Percentiles rank a stretch among this genome's conserved stretches.
These are phyloP conservation scores for Penicillium malachiteum DNA, from an alignment of 495 filamentous ascomycete species.

Conservation along the genomic window DNA sequence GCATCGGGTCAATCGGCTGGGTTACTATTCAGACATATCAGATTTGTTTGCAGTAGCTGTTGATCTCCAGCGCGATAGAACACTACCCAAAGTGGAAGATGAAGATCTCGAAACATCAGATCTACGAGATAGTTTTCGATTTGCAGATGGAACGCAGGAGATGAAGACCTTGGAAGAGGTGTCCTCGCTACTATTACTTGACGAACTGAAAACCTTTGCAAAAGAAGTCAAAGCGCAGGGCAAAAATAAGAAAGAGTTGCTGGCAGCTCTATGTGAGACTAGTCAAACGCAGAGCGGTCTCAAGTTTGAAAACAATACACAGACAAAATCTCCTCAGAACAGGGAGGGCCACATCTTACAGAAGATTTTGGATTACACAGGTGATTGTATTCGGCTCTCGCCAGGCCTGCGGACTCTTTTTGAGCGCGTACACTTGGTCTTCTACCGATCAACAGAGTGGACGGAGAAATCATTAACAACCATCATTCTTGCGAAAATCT, in stretches of 20 bases:
- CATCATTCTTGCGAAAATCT: conserved; percentile 88
- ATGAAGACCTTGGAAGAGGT: conserved; percentile 85
- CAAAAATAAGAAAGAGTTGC: conserved; percentile 82
- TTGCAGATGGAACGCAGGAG: conserved; percentile 74
- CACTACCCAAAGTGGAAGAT: conserved; percentile 38
- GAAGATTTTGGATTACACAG: conserved; percentile 79
- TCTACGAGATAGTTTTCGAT: conserved; percentile 59
- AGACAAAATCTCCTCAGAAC: conserved; percentile 47
- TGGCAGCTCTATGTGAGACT: conserved; percentile 65
- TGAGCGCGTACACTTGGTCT: conserved; percentile 91
- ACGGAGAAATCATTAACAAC: conserved; percentile 95
- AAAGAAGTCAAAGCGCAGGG: conserved; percentile 86
- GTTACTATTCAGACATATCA: conserved; percentile 79
- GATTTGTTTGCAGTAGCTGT: conserved; percentile 64
- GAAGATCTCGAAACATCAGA: conserved; percentile 45
- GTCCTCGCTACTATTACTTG: conserved; percentile 72
- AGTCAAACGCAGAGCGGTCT: conserved; percentile 74
- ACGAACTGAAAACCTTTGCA: conserved; percentile 82
- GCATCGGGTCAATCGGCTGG: conserved; percentile 78
- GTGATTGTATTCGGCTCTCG: conserved; percentile 80
- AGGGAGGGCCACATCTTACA: conserved; percentile 61
- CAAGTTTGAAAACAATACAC: conserved; percentile 55
- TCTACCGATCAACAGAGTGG: conserved; percentile 96
- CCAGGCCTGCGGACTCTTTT: conserved; percentile 76
- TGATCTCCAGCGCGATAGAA: conserved; percentile 47